Conservation (phyloP, 176 grass and related monocot genomes). For the Pharus latifolius region DNA sequence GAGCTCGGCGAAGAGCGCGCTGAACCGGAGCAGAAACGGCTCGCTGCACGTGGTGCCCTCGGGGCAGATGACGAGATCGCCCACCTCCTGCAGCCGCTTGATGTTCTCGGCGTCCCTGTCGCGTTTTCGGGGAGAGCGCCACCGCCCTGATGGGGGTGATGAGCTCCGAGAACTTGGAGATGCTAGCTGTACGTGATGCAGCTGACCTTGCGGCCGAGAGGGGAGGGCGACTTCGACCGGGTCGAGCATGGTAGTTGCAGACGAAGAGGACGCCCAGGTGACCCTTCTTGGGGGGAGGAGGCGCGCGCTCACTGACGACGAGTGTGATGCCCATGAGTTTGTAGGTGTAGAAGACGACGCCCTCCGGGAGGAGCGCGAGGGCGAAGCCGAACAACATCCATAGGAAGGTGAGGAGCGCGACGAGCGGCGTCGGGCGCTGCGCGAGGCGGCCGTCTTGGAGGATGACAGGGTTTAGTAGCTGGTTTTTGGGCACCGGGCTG, state of each 20-base stretch:
- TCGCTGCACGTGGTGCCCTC: constrained; percentile 55
- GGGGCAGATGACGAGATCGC: constrained; percentile 51
- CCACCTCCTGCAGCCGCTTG: constrained; percentile 36
- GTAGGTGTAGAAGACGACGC: constrained; percentile 40
- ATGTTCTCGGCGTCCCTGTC: constrained; percentile 21
- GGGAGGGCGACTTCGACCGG: constrained; percentile 11
- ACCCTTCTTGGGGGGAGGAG: constrained; percentile 22
- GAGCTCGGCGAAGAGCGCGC: constrained; percentile 42
- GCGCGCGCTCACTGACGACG: constrained; percentile 42
- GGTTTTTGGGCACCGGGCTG: constrained; percentile 26
- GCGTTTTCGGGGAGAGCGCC: constrained; percentile 6
- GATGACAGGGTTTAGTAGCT: constrained; percentile 33
- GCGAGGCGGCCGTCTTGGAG: constrained; percentile 63
- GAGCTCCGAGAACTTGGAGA: constrained; percentile 23
- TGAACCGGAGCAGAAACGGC: constrained; percentile 44
- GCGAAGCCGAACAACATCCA: constrained; percentile 55
- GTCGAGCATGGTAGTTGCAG: constrained; percentile 69
- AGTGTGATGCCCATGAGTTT: constrained; percentile 54
- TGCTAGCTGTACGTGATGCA: constrained; percentile 48
- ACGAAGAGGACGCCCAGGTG: constrained; percentile 47
- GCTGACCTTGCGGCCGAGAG: constrained; percentile 54
- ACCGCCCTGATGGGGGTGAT: constrained; percentile 31
- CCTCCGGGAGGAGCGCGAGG: constrained; percentile 47
- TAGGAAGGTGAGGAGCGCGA: constrained; percentile 49
- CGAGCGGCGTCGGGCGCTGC: constrained; percentile 49